Evolutionary conservation across 2,329 filamentous ascomycete genomes (phyloP), one percentile per base, ranked within the genome.

Genomic region (Tympanopsis confertula): DNA sequence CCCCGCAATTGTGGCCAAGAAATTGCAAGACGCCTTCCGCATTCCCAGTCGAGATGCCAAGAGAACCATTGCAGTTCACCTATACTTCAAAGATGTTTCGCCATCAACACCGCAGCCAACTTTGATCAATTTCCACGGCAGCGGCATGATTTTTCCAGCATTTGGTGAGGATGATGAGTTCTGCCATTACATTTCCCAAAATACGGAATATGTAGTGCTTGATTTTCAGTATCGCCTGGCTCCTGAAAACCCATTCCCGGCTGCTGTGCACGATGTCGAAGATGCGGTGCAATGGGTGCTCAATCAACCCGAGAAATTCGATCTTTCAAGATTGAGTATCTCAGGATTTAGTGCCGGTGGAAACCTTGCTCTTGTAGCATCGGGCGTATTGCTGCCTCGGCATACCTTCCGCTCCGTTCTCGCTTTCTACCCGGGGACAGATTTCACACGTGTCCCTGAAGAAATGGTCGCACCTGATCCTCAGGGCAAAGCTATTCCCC

Each of bases 341-440:
- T 63, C 61, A 4, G 68, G 68, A 0, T 64, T 65, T 33, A 65
- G 60, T 7, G 61, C 63, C 0, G 69, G 69, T 1, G 67, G 53
- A 1, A 66, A 60, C 40, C 47, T 71, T 17, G 59, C 61, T 5
- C 45, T 70, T 0, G 44, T 52, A 1, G 52, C 46, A 1, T 46
- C 52, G 1, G 47, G 47, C 5, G 39, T 47, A 18, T 36, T 53
- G 2, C 45, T 69, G 5, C 56, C 57, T 44, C 53, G 70, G 42
- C 66, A 70, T 12, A 69, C 53, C 46, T 62, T 61, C 42, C 61
- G 59, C 33, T 68, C 68, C 5, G 59, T 69, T 41, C 64, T 71
- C 39, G 52, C 59, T 33, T 66, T 63, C 53, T 75, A 59, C 20
- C 52, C 62, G 0, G 50, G 54, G 0, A 50, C 50, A 2, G 53